Percentiles rank a stretch among this genome's conserved stretches.
These are phyloP conservation scores for Trametes maxima DNA, from an alignment of 768 basidiomycete genomes.

Conservation along the genomic window DNA sequence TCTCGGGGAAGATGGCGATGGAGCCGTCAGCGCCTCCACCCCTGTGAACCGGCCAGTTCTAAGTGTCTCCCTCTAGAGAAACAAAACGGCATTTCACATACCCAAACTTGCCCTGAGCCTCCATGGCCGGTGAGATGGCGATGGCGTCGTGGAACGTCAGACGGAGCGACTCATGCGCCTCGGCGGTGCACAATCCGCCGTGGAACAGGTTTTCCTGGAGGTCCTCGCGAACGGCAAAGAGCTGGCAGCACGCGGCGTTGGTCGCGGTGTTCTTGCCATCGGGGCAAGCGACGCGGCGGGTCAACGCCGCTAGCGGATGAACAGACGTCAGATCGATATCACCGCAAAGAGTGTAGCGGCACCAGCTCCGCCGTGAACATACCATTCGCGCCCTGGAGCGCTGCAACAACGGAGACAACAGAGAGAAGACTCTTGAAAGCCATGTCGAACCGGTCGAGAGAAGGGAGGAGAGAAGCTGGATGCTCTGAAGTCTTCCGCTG, in stretches of 20 bases:
- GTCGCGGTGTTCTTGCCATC: slow-evolving; percentile 33
- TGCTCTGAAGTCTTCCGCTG: slow-evolving; percentile 12
- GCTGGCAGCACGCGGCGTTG: slow-evolving; percentile 36
- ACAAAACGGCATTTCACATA: not conserved
- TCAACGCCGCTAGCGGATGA: slow-evolving; percentile 21
- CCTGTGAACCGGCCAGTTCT: not conserved
- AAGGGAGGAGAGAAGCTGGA: slow-evolving; percentile 5
- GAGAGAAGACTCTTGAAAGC: slow-evolving; percentile 26
- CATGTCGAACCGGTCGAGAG: slow-evolving; percentile 23
- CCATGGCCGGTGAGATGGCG: slow-evolving; percentile 16
- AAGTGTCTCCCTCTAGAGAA: not conserved
- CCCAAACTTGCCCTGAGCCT: slow-evolving; percentile 18
- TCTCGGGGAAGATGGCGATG: slow-evolving; percentile 45
- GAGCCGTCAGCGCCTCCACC: slow-evolving; percentile 49
- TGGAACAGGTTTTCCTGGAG: slow-evolving; percentile 34
- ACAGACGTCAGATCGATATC: not conserved
- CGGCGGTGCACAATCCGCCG: slow-evolving; percentile 35
- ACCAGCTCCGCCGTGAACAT: not conserved
- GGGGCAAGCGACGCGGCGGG: slow-evolving; percentile 32
- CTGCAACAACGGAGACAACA: slow-evolving; percentile 24
- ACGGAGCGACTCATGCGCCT: slow-evolving; percentile 34
- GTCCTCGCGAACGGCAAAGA: slow-evolving; percentile 35
- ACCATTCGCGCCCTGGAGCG: slow-evolving; percentile 27
- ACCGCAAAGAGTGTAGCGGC: not conserved
- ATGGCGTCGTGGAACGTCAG: slow-evolving; percentile 34